Conservation (phyloP, 2,329 filamentous ascomycete genomes). For the Fusarium aywerte region DNA sequence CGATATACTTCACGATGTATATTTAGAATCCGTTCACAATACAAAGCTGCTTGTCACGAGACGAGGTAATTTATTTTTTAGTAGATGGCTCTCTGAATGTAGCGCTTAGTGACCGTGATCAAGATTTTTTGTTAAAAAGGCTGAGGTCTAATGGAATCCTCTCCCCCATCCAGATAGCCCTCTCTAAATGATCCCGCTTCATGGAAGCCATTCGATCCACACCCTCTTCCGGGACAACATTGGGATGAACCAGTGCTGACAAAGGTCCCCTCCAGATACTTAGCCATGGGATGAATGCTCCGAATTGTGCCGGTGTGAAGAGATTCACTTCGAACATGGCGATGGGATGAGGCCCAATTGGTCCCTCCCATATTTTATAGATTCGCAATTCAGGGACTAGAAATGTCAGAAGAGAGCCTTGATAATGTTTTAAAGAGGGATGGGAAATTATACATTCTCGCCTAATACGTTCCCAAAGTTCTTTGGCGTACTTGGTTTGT, state of each 20-base stretch:
- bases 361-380: slow-evolving; percentile 79
- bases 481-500: slow-evolving; percentile 74
- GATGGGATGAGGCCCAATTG: slow-evolving; percentile 83
- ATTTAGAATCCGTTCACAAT: no score
- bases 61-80: no score
- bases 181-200: slow-evolving; percentile 70
- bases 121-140: slow-evolving; percentile 23
- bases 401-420: neutral
- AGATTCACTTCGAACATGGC: slow-evolving; percentile 95
- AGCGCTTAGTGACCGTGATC: fast-evolving
- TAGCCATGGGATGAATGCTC: slow-evolving; percentile 88
- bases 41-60: no score
- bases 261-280: slow-evolving; percentile 83
- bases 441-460: slow-evolving; percentile 70
- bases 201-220: slow-evolving; percentile 48
- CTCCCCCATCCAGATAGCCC: slow-evolving; percentile 80
- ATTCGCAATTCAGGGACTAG: slow-evolving; percentile 85
- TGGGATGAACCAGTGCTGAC: slow-evolving; percentile 84
- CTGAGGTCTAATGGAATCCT: slow-evolving; percentile 66
- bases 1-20: no score
- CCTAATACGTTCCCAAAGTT: slow-evolving; percentile 81
- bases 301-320: slow-evolving; percentile 87
- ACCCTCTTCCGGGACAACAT: slow-evolving; percentile 67
- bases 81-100: fast-evolving
- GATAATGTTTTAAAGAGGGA: fast-evolving